phyloP scores from a whole-genome alignment of 2,329 filamentous ascomycete genomes.

The Neurospora sp. region DNA sequence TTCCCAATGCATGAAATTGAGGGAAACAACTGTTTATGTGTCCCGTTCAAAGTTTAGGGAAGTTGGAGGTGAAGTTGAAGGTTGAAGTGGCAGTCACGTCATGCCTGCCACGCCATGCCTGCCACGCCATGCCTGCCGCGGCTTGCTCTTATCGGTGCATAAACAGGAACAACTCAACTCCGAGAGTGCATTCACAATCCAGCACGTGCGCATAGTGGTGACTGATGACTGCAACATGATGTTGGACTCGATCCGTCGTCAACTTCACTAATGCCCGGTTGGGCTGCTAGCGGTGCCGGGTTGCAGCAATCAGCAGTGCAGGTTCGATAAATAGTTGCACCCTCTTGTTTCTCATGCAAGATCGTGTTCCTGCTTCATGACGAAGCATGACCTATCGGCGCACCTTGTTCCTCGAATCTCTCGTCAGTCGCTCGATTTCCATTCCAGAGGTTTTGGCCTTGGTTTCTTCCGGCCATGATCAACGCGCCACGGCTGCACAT shows the following conservation, averaged over 20 bases:
- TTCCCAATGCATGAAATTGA: neutral
- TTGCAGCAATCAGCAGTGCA: conserved; percentile 5
- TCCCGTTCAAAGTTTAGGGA: neutral
- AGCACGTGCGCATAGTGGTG: neutral
- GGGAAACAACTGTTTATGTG: neutral
- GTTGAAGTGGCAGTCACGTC: neutral
- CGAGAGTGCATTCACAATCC: neutral
- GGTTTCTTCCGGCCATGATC: neutral
- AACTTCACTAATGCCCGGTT: neutral
- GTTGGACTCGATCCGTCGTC: neutral
- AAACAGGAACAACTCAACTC: neutral
- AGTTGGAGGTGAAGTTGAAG: neutral
- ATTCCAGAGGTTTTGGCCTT: neutral
- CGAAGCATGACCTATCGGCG: neutral
- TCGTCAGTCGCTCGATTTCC: neutral
- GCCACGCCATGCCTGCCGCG: neutral
- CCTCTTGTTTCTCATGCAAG: conserved; percentile 5
- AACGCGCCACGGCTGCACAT: conserved; percentile 14
- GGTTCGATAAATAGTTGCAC: conserved; percentile 2
- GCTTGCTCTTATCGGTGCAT: neutral
- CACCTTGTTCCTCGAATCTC: neutral
- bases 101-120: neutral
- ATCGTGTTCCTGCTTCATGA: conserved; percentile 11
- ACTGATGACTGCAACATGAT: neutral
- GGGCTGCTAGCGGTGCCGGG: neutral